Evolutionary conservation across 139 green algal genomes (phyloP), one percentile per base, ranked within the genome.

Genomic region (Microglena sp.): DNA sequence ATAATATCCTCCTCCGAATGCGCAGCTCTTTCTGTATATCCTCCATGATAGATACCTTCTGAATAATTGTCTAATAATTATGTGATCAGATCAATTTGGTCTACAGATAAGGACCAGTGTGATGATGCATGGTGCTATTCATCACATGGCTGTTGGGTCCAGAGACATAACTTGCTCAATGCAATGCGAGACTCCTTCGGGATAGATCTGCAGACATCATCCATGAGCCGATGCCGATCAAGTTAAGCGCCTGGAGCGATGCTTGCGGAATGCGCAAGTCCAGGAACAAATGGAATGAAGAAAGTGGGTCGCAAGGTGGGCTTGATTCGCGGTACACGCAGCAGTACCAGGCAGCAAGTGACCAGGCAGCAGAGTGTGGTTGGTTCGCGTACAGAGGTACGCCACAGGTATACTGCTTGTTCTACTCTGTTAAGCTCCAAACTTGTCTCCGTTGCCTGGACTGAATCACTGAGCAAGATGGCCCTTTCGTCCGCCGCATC

Each of bases 21-120:
- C 75, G 66, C 22, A 71, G 68, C 46, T 83, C 76, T 31, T 73
- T 81, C 4, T 67, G 32, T 26, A 80, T 30, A 7, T 76, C 68
- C 3, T 75, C 56, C 56, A 64, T 64, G 56, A 5, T 8, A 60
- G 21, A 11, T 18, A 34, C 31, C n/a, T n/a, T n/a, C n/a, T n/a
- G n/a, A n/a, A n/a, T n/a, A n/a, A n/a, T n/a, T n/a, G n/a, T n/a
- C n/a, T n/a, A n/a, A n/a, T n/a, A n/a, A n/a, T n/a, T n/a, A n/a
- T n/a, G n/a, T n/a, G n/a, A n/a, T n/a, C n/a, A n/a, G n/a, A n/a
- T n/a, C n/a, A n/a, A n/a, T n/a, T n/a, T n/a, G n/a, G n/a, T n/a
- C n/a, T n/a, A n/a, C n/a, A n/a, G n/a, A n/a, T n/a, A n/a, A n/a
- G n/a, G n/a, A 8, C 8, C 33, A 32, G 35, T 18, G 35, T 26